phyloP scores from a whole-genome alignment of 768 basidiomycete genomes.

The Lactarius psammicola region DNA sequence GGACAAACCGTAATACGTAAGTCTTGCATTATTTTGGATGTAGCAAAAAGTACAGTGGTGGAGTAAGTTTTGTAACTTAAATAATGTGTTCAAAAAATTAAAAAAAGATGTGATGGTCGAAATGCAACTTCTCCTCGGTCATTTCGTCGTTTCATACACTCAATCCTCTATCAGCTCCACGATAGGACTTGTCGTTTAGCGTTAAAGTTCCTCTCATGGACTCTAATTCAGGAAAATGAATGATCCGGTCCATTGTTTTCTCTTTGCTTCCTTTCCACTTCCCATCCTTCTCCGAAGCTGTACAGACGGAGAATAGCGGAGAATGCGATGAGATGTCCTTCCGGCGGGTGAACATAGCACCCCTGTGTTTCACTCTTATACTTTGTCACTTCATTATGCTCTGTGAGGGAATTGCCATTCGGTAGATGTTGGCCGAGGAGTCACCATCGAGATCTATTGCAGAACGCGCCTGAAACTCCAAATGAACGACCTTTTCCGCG shows the following conservation, averaged over 20 bases:
- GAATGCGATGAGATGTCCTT: background rate
- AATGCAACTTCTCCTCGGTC: background rate
- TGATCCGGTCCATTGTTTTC: background rate
- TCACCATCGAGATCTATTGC: background rate
- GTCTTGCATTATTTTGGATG: background rate
- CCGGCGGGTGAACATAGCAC: background rate
- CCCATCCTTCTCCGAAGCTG: conserved; percentile 10
- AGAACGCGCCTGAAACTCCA: background rate
- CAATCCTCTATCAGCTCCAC: background rate
- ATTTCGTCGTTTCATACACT: background rate
- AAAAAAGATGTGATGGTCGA: background rate
- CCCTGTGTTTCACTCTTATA: background rate
- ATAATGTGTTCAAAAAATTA: background rate
- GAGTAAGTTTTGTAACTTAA: background rate
- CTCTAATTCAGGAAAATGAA: conserved; percentile 4
- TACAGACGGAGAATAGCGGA: background rate
- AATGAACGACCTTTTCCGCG: background rate
- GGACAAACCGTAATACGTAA: background rate
- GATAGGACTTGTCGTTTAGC: background rate
- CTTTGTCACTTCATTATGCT: background rate
- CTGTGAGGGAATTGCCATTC: background rate
- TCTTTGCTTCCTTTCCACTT: conserved; percentile 7
- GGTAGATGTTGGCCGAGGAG: background rate
- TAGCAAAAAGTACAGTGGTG: background rate
- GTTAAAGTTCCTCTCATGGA: background rate